A percentile compares a stretch with the other conserved stretches of the same genome.
Conservation (phyloP, 2,329 filamentous ascomycete genomes). For the Hypoxylon sp. region DNA sequence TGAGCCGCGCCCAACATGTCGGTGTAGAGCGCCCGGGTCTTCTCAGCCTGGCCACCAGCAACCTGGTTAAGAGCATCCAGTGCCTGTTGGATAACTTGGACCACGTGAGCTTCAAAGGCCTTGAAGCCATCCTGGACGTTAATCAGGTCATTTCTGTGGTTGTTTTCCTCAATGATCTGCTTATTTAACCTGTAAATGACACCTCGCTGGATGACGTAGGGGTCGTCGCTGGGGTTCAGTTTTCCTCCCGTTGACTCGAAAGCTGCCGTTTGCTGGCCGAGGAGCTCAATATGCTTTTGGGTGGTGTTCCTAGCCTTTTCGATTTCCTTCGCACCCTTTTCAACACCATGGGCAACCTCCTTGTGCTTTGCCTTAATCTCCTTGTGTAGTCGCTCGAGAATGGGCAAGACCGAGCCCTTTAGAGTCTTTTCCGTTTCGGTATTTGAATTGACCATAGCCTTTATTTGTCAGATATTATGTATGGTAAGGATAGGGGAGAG, state of each 20-base stretch:
- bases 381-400: slow-evolving; percentile 90
- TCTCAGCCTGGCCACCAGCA: slow-evolving; percentile 84
- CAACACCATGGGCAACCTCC: slow-evolving; percentile 84
- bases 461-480: slow-evolving; percentile 32
- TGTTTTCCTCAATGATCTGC: slow-evolving; percentile 96
- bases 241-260: slow-evolving; percentile 83
- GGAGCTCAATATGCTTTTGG: slow-evolving; percentile 95
- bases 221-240: slow-evolving; percentile 81
- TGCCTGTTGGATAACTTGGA: slow-evolving; percentile 85
- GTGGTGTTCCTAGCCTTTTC: slow-evolving; percentile 88
- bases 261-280: slow-evolving; percentile 86
- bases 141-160: slow-evolving; percentile 91
- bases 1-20: slow-evolving; percentile 86
- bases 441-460: slow-evolving; percentile 87
- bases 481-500: neutral
- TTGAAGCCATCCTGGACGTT: slow-evolving; percentile 92
- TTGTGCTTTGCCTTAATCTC: slow-evolving; percentile 98
- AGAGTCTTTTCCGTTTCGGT: slow-evolving; percentile 92
- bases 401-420: slow-evolving; percentile 86
- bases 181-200: slow-evolving; percentile 88
- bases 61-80: slow-evolving; percentile 88
- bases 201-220: slow-evolving; percentile 87
- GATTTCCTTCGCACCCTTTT: slow-evolving; percentile 89
- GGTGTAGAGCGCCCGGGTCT: slow-evolving; percentile 82
- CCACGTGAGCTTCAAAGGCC: slow-evolving; percentile 87